Base-by-base conservation (phyloP, 345 rosid genomes). In the Brassica napus region DNA sequence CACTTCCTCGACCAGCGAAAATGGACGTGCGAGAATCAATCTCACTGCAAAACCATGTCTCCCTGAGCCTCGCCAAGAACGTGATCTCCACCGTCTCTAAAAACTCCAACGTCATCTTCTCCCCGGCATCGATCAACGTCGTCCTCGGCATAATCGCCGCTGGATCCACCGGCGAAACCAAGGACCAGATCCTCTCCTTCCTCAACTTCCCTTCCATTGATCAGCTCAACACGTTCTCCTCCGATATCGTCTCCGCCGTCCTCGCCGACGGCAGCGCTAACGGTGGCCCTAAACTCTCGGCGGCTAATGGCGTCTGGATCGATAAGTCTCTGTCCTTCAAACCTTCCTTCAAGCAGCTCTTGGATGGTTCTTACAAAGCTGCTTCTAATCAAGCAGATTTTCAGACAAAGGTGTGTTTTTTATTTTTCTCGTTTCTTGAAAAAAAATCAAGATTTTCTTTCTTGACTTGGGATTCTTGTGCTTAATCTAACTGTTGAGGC, bases 81-180 rank as follows among this genome's bases (percentile, higher is more conserved):
- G 72, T 91, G 0, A 80, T 89, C 77, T 61, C 80, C 61, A 78
- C 82, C 52, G 81, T 82, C 34, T 90, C 94, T 65, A 82, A 86
- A 47, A 74, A 10, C 78, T 79, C 87, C 57, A 89, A 94, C 86
- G 77, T 85, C 7, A 89, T 90, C 68, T 89, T 86, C 88, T 92
- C 97, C 32, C 97, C 98, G 23, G 87, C 87, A 15, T 94, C 97
- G 54, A 83, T 92, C 82, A 87, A 88, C 74, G 89, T 88, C 30
- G 76, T 89, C 16, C 90, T 94, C 44, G 80, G 97, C 84, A 62
- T 94, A 42, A 86, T 92, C 80, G 87, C 91, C 58, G 80, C 92
- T 62, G 97, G 94, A 9, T 88, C 92, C 74, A 70, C 72, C 21
- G 97, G 93, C 0, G 62, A 87, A 24, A 87, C 97, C 3, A 89